Conservation (phyloP, 1,139 yeast species). For the Kazachstania sp. region DNA sequence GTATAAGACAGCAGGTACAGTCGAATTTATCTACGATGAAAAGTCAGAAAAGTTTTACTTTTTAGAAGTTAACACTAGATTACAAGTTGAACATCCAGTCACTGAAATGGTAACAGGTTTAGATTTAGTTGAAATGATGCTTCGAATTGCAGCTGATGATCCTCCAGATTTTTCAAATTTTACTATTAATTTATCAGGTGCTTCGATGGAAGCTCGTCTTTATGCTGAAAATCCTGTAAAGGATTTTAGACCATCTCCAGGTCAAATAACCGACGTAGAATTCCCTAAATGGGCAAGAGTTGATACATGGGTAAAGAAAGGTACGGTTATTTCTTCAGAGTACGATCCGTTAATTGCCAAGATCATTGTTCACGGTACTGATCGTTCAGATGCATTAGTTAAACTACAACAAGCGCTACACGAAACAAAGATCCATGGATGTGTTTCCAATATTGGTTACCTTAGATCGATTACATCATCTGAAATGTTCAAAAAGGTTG, state of each 20-base stretch:
- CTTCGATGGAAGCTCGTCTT: slow-evolving; percentile 91
- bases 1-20: slow-evolving; percentile 95
- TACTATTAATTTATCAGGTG: slow-evolving; percentile 60
- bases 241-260: slow-evolving; percentile 93
- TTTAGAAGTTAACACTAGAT: slow-evolving; percentile 90
- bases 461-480: slow-evolving; percentile 78
- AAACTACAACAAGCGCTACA: slow-evolving; percentile 73
- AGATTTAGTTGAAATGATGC: slow-evolving; percentile 96
- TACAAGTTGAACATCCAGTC: slow-evolving; percentile 96
- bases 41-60: slow-evolving; percentile 82
- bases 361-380: slow-evolving; percentile 87
- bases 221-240: slow-evolving; percentile 96
- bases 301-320: slow-evolving; percentile 89
- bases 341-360: slow-evolving; percentile 96
- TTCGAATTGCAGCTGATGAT: slow-evolving; percentile 77
- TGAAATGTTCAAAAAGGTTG: slow-evolving; percentile 71
- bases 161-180: slow-evolving; percentile 64
- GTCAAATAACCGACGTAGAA: slow-evolving; percentile 74
- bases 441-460: slow-evolving; percentile 83
- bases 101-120: slow-evolving; percentile 92
- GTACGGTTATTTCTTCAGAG: slow-evolving; percentile 84
- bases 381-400: slow-evolving; percentile 71
- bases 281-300: slow-evolving; percentile 89
- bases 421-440: slow-evolving; percentile 83
- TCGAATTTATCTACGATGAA: slow-evolving; percentile 88